Evolutionary conservation across 1,284 basidiomycete species (phyloP), one percentile per base, ranked within the genome.

Genomic region (Cutaneotrichosporon sp.): DNA sequence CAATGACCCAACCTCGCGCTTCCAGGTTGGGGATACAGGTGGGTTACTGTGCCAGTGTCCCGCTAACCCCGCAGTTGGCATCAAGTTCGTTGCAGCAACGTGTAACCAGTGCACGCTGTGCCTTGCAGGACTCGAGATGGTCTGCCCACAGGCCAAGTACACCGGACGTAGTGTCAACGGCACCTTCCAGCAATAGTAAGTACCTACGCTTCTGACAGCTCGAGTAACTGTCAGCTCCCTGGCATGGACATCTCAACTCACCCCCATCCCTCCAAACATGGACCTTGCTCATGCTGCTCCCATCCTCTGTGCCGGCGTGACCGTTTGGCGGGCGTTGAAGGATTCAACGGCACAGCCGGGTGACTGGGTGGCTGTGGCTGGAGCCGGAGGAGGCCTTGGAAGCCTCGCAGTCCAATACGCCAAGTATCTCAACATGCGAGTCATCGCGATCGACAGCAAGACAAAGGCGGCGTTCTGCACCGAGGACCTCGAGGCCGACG

Each of bases 231-330:
- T 53, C 34, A 53, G 36, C 42, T 60, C 59, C 1, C 46, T 63
- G 21, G 53, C 87, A 5, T 90, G 81, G 73, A 86, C 88, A 26
- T 81, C 85, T 64, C 85, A 86, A 69, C 87, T 94, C 40, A 90
- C 90, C 0, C 87, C 86, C 11, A 90, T 92, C 70, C 91, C 90
- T 5, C 84, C 87, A 0, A 10, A 40, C 40, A 74, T 93, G 49
- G 82, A 84, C 58, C 86, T 88, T 67, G 83, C 85, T n/a, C 85
- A 85, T n/a, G 91, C 91, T 26, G 90, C 91, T 2, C 90, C 91
- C 4, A 86, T 93, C 66, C 86, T 92, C 14, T 94, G 91, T 71
- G 89, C 90, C n/a, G 89, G 77, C 67, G 72, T 71, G 4, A 80
- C 78, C 18, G 75, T 76, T 32, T 93, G 92, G 79, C 88, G 90